phyloP scores from a whole-genome alignment of 441 rosid species.

The Biscutella laevigata region DNA sequence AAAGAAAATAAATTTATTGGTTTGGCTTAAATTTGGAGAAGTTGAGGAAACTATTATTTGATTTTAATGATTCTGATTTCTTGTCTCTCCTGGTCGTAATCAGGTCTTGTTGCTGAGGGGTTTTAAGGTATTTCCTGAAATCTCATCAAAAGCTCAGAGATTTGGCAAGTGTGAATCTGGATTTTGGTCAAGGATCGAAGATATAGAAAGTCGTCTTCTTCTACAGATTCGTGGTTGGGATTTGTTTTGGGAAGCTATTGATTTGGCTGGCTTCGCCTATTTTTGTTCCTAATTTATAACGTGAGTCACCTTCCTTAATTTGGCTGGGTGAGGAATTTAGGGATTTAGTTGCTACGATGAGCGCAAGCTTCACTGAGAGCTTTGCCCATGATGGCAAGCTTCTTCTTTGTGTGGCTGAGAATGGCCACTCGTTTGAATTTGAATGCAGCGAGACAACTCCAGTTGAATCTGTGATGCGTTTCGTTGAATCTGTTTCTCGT shows the following conservation, averaged over 20 bases:
- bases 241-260: conserved; percentile 1
- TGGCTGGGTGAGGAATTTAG: conserved; percentile 19
- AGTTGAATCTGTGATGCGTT: conserved; percentile 70
- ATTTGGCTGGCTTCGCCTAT: neutral
- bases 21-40: conserved; percentile 23
- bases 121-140: neutral
- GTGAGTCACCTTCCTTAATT: conserved; percentile 3
- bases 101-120: neutral
- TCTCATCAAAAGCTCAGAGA: neutral
- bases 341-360: conserved; percentile 45
- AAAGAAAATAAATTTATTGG: too few relatives aligned
- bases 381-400: conserved; percentile 57
- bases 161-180: conserved; percentile 8
- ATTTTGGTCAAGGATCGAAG: conserved; percentile 24
- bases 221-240: neutral
- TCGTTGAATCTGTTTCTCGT: conserved; percentile 45
- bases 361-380: conserved; percentile 46
- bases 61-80: conserved; percentile 15
- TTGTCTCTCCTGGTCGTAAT: conserved; percentile 12
- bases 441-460: conserved; percentile 54
- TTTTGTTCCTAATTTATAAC: conserved; percentile 9
- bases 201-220: conserved; percentile 8
- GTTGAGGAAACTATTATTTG: conserved; percentile 2
- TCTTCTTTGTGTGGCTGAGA: conserved; percentile 75
- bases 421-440: conserved; percentile 70